Base-by-base conservation (phyloP, 139 green algal species). In the Picochlorum sp. region DNA sequence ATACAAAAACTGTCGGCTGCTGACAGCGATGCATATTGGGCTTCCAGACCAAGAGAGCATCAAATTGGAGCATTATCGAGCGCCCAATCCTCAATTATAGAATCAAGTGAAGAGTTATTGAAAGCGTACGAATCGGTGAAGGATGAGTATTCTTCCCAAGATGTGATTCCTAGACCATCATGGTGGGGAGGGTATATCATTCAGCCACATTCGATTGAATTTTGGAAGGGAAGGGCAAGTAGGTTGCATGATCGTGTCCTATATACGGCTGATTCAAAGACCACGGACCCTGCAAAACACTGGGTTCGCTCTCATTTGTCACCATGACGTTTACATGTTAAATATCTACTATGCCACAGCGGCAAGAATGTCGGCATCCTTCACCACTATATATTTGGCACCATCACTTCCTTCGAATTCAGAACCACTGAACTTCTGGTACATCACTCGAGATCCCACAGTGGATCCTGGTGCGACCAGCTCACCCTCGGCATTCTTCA, bases 181-280 rank as follows among this genome's bases (percentile, higher is more conserved):
- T 24, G 89, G 61, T 96, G 88, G 89, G 88, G 90, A 5, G 90
- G 90, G 30, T 97, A 81, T 64, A 60, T 87, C 23, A 66, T 96
- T 26, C 63, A 70, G 5, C 90, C 90, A 3, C 55, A 65, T 0
- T 15, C 15, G 1, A 66, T 95, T 3, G 90, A 96, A 71, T 97
- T 97, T 59, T 96, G 90, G 90, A 85, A 96, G 71, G 89, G 88
- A 7, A 71, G 84, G 23, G 72, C 77, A 31, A 79, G 59, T 20
- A 79, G 90, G 14, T 71, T 96, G 67, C 90, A 96, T 62, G 90
- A 97, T 66, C 79, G 90, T 21, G 73, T 95, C 50, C 52, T 52
- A 9, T 94, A 84, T 67, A 62, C 15, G 16, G 6, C 18, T 13
- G 47, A 52, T 20, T 52, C 16, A 21, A 52, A 10, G 16, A 52